phyloP scores from a whole-genome alignment of 2,329 filamentous ascomycete genomes.

The Fusarium begoniae region DNA sequence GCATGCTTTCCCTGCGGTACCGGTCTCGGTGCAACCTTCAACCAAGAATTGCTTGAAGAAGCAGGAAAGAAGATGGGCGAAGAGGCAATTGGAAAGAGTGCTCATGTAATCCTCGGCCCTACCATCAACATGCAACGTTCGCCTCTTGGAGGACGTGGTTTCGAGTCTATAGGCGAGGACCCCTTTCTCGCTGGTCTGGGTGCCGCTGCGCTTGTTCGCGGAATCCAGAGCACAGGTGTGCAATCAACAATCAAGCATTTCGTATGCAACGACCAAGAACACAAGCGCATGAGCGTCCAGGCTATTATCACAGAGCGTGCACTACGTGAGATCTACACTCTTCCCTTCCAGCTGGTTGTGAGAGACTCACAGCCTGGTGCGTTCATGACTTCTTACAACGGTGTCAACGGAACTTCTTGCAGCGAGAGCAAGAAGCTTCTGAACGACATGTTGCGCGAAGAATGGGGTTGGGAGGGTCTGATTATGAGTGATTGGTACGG shows the following conservation, averaged over 20 bases:
- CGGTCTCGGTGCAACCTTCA: conserved; percentile 66
- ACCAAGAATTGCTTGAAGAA: conserved; percentile 60
- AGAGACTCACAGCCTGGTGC: conserved; percentile 60
- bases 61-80: conserved; percentile 62
- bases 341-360: conserved; percentile 67
- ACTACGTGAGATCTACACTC: conserved; percentile 66
- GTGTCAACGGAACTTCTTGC: conserved; percentile 65
- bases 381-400: conserved; percentile 69
- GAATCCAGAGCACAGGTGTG: conserved; percentile 65
- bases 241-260: conserved; percentile 69
- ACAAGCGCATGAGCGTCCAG: conserved; percentile 65
- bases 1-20: conserved; percentile 71
- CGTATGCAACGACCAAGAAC: conserved; percentile 69
- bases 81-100: conserved; percentile 65
- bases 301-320: conserved; percentile 64
- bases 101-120: conserved; percentile 67
- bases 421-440: conserved; percentile 63
- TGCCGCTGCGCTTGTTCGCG: conserved; percentile 62
- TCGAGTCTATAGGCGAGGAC: conserved; percentile 68
- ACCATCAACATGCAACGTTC: conserved; percentile 71
- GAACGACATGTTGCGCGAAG: conserved; percentile 60
- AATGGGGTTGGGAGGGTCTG: conserved; percentile 67
- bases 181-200: conserved; percentile 65
- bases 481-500: conserved; percentile 70
- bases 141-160: conserved; percentile 68